Evolutionary conservation across 805 yeast genomes (phyloP).

Genomic region (Priceomyces melissophilus): DNA sequence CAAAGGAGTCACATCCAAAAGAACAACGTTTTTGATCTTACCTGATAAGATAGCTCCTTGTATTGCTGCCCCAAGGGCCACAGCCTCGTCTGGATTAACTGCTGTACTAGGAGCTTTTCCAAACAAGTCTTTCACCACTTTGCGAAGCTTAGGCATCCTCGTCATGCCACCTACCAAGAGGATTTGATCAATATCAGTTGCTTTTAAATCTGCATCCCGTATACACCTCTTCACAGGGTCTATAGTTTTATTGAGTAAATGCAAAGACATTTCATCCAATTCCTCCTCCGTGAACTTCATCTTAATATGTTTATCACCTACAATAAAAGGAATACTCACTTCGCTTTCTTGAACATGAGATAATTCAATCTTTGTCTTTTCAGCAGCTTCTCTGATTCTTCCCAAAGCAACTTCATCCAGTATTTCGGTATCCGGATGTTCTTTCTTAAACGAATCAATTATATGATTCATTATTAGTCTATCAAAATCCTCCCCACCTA

Average conservation of each 20-base stretch:
- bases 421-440: constrained; percentile 51
- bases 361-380: constrained; percentile 69
- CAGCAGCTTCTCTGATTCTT: constrained; percentile 77
- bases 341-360: constrained; percentile 62
- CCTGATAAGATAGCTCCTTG: constrained; percentile 87
- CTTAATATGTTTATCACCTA: constrained; percentile 58
- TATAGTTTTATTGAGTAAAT: constrained; percentile 62
- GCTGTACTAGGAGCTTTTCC: constrained; percentile 64
- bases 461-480: constrained; percentile 57
- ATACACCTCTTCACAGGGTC: constrained; percentile 73
- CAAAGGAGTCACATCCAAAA: constrained; percentile 79
- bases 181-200: constrained; percentile 68
- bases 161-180: constrained; percentile 88
- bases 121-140: constrained; percentile 57
- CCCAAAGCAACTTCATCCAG: constrained; percentile 58
- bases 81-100: constrained; percentile 92
- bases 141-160: constrained; percentile 77
- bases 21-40: constrained; percentile 71
- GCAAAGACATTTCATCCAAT: constrained; percentile 63
- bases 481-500: constrained; percentile 87
- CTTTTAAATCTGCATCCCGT: constrained; percentile 65
- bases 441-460: constrained; percentile 52
- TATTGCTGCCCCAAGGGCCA: constrained; percentile 85
- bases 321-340: constrained; percentile 67
- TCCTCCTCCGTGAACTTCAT: constrained; percentile 60